Evolutionary conservation across 108 stramenopile species (phyloP), one percentile per base, ranked within the genome.

Genomic region (Discostella pseudostelligera): DNA sequence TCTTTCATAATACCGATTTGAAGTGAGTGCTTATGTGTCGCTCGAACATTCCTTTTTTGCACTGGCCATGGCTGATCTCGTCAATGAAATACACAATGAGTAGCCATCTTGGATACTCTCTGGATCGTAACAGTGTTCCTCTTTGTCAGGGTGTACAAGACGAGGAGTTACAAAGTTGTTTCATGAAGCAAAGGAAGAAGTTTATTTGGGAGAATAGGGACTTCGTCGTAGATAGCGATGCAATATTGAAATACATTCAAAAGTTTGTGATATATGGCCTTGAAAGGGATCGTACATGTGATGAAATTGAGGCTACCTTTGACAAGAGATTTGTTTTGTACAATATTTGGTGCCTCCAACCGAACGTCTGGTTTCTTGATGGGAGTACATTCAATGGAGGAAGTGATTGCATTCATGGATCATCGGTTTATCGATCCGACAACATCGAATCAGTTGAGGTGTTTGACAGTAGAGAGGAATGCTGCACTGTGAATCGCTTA

Each of bases 1-100:
- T 81, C 21, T 84, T 71, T 44, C 68, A 73, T 21, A 81, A 81
- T 26, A 79, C 80, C 8, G 80, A 84, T 60, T 58, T 84, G 44
- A 73, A 75, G 55, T 56, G 20, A 56, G 55, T 37, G 35, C 32
- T 16, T 10, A n/a, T 26, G 24, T 37, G 48, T 60, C 22, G 51
- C 69, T 35, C n/a, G n/a, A n/a, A n/a, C n/a, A n/a, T n/a, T 39
- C 36, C 0, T 39, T 19, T 14, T 39, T 6, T 56, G 26, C 16
- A 35, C n/a, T 19, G n/a, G 3, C 4, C 19, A 39, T 39, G 14
- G 2, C n/a, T 26, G 26, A 37, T 10, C 5, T 20, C 37, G 8
- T 56, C 55, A 3, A 19, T 39, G 37, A 16, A n/a, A 8, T n/a
- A n/a, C n/a, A n/a, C n/a, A n/a, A n/a, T n/a, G n/a, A 35, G 14